Base-by-base conservation (phyloP, 73 alveolate species). In the Symbiodinium natans region DNA sequence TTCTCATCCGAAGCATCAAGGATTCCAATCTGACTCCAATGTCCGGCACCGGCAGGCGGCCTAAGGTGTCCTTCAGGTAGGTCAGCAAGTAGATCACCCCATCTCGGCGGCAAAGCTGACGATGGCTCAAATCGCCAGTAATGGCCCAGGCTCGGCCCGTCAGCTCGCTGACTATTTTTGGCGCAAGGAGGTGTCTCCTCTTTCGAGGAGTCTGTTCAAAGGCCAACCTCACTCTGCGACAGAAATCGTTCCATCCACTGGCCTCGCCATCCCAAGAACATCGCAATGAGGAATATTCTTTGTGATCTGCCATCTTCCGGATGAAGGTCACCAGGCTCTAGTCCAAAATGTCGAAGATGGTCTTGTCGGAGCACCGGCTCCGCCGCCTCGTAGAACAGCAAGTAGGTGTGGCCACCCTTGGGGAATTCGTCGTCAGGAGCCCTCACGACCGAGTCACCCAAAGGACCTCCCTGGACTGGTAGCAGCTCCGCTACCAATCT, bases 91-190 rank as follows among this genome's bases (percentile, higher is more conserved):
- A 83, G 29, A 39, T 83, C 48, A 56, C 41, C 34, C 92, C 92
- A 33, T 83, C 34, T 0, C 74, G 42, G 34, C 52, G 33, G 1
- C 73, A 23, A 41, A 83, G 33, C 75, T 41, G 0, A 5, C 52
- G 40, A 38, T 83, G 92, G 29, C 15, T 27, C n/a, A 83, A 19
- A 21, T 19, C 71, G 15, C 13, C 34, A 0, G 92, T 83, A 13
- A 83, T 56, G 0, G 74, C n/a, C 92, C 92, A 83, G 0, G 92
- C 92, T 0, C 92, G 73, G 21, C 43, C 92, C n/a, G 46, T 83
- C 4, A 73, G 84, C 39, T 63, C 36, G 41, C 54, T n/a, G 1
- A 56, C 92, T 1, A 83, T 23, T 15, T 27, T 29, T 0, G 92
- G 74, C 0, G 54, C 92, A 0, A 83, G 75, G 0, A 41, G 46